Conservation (phyloP, 2,329 filamentous ascomycete genomes). For the Alternaria conjuncta region DNA sequence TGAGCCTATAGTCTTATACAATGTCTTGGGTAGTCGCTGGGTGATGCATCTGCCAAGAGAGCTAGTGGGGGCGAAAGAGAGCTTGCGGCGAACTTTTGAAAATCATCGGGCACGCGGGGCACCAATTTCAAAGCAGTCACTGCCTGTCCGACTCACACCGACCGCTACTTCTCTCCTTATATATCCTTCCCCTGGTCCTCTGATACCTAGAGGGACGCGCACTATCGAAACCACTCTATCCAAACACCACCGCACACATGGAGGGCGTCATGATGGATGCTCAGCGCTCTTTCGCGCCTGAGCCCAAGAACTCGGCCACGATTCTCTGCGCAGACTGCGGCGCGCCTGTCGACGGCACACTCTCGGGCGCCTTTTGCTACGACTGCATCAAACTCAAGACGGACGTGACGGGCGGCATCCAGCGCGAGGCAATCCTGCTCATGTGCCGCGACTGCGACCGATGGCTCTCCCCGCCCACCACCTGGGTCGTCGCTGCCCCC, state of each 20-base stretch:
- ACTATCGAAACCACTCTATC: background rate
- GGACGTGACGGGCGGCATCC: constrained; percentile 90
- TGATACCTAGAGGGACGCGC: background rate
- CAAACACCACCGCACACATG: constrained; percentile 9
- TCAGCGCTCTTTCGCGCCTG: constrained; percentile 49
- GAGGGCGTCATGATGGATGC: constrained; percentile 51
- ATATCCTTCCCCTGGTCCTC: background rate
- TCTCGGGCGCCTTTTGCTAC: constrained; percentile 84
- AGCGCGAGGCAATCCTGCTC: constrained; percentile 86
- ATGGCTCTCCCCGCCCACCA: constrained; percentile 85
- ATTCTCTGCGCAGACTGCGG: constrained; percentile 99
- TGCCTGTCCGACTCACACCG: constrained; percentile 22
- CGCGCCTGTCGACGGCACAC: constrained; percentile 91
- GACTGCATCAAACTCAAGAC: constrained; percentile 95
- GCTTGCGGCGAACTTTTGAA: constrained; percentile 29
- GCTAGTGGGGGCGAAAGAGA: constrained; percentile 1
- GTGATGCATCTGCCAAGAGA: background rate
- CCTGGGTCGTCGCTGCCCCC: constrained; percentile 82
- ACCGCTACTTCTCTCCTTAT: background rate
- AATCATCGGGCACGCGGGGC: constrained; percentile 19
- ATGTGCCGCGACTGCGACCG: constrained; percentile 92
- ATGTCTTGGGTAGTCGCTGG: too few species aligned
- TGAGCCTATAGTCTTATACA: too few species aligned
- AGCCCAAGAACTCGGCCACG: constrained; percentile 58
- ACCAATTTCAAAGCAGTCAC: constrained; percentile 40